Evolutionary conservation across 2,329 filamentous ascomycete species (phyloP).

Genomic region (Phyllosticta ampelicida): DNA sequence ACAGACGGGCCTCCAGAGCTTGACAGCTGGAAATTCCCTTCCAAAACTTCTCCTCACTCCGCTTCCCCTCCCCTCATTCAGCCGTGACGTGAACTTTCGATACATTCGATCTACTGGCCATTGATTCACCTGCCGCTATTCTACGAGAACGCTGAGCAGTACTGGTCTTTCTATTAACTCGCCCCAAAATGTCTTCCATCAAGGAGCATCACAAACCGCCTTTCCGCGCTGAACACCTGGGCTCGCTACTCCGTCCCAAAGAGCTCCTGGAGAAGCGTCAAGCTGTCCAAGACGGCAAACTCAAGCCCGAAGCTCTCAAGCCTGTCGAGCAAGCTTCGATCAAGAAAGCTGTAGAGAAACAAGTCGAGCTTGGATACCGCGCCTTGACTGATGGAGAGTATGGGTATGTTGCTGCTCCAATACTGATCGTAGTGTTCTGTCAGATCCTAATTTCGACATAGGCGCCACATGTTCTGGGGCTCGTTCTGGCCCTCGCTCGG

Average conservation of each 20-base stretch:
- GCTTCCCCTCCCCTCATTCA: background rate
- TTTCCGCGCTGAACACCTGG: constrained; percentile 61
- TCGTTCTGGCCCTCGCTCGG: constrained; percentile 41
- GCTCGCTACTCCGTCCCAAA: constrained; percentile 55
- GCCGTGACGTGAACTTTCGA: background rate
- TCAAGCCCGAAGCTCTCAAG: constrained; percentile 45
- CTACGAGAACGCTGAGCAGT: too few relatives aligned
- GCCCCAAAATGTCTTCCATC: background rate
- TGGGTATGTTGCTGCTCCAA: constrained; percentile 14
- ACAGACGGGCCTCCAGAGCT: background rate
- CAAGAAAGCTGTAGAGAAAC: constrained; percentile 50
- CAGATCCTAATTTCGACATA: constrained; percentile 3
- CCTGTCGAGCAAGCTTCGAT: constrained; percentile 54
- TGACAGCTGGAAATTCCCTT: background rate
- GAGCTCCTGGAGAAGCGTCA: constrained; percentile 47
- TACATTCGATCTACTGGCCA: background rate
- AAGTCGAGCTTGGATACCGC: constrained; percentile 49
- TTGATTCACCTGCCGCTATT: background rate
- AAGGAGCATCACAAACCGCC: constrained; percentile 36
- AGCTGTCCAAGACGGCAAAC: constrained; percentile 42
- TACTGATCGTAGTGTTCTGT: background rate
- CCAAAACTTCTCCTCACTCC: background rate
- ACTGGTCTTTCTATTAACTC: background rate
- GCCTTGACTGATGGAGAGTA: constrained; percentile 60
- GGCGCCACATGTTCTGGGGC: constrained; percentile 41